Conservation (phyloP, 73 alveolate genomes). For the Tetrahymena borealis region DNA sequence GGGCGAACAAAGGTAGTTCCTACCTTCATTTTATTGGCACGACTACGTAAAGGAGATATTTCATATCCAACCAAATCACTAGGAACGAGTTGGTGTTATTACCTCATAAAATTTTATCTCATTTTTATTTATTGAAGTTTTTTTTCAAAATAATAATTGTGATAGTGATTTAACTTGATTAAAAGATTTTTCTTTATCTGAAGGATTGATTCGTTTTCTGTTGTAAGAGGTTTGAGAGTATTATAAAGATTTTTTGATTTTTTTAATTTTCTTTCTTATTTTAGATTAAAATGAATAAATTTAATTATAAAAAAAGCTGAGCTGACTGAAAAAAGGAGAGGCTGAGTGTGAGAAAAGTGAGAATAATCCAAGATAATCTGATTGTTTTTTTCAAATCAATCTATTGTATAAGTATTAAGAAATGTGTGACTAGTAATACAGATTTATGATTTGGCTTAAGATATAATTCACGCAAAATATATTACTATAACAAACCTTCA, state of each 20-base stretch:
- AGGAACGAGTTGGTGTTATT: not conserved
- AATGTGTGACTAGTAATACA: not conserved
- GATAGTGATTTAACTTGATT: too few species aligned
- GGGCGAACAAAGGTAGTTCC: not conserved
- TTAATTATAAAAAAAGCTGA: too few species aligned
- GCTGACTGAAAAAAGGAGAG: too few species aligned
- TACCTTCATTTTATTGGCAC: not conserved
- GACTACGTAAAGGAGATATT: not conserved
- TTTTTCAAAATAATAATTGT: too few species aligned
- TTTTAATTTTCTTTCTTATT: too few species aligned
- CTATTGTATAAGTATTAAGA: not conserved
- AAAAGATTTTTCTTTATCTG: too few species aligned
- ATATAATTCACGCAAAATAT: not conserved
- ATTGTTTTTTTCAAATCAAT: not conserved
- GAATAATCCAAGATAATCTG: not conserved
- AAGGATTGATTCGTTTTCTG: too few species aligned
- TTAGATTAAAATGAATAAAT: too few species aligned
- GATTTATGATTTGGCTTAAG: not conserved
- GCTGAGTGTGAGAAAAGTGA: not conserved
- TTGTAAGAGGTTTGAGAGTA: too few species aligned
- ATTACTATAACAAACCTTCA: not conserved
- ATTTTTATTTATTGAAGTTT: not conserved
- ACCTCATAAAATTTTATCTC: not conserved
- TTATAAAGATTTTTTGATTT: too few species aligned
- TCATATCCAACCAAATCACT: not conserved